phyloP scores from a whole-genome alignment of 192 early-diverging fungal species.

The Coemansia sp. region DNA sequence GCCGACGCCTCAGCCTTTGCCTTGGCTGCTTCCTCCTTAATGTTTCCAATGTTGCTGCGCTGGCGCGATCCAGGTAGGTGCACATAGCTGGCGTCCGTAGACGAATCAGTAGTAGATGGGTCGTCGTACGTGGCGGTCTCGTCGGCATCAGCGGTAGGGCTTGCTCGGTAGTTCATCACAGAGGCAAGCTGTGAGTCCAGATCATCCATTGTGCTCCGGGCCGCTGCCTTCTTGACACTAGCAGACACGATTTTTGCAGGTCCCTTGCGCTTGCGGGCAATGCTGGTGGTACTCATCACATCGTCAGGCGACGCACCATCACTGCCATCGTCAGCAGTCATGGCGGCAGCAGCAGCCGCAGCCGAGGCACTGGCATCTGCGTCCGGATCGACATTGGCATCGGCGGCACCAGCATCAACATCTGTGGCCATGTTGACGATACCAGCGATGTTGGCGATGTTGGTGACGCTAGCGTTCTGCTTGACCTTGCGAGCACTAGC shows the following conservation, averaged over 20 bases:
- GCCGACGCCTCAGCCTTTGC: conserved; percentile 37
- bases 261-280: not conserved
- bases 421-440: not conserved
- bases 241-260: not conserved
- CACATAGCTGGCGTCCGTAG: conserved; percentile 11
- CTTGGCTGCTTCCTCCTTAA: conserved; percentile 34
- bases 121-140: not conserved
- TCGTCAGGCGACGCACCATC: not conserved
- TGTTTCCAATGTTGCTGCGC: not conserved
- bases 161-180: not conserved
- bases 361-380: conserved; percentile 9
- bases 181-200: conserved; percentile 1
- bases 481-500: conserved; percentile 14
- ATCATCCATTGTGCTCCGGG: not conserved
- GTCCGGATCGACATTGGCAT: conserved; percentile 6
- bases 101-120: conserved; percentile 8
- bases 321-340: not conserved
- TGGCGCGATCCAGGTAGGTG: conserved; percentile 22
- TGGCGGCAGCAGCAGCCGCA: not conserved
- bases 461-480: not conserved
- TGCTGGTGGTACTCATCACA: not conserved
- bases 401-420: conserved; percentile 7
- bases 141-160: not conserved
- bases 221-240: not conserved
- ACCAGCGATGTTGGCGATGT: not conserved